Percentiles rank a stretch among this genome's conserved stretches.
These are phyloP conservation scores for Pleurotus tuber-regium DNA, from an alignment of 768 basidiomycete species.

Conservation along the genomic window DNA sequence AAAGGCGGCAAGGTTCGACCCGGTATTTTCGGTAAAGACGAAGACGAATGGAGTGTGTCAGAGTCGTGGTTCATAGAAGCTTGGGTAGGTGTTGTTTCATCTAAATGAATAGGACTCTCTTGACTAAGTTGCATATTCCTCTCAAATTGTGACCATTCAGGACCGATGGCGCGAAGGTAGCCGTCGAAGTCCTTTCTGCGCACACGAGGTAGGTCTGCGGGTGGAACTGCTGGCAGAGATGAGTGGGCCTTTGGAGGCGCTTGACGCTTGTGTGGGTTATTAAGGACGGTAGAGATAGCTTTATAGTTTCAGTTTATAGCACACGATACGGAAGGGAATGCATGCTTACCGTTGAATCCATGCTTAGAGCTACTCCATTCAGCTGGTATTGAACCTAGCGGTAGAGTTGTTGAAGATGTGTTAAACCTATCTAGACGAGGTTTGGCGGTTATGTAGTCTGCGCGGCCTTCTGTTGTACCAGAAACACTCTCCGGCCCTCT, in stretches of 20 bases:
- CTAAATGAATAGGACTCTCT: constrained; percentile 38
- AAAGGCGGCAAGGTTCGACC: constrained; percentile 63
- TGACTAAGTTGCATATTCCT: constrained; percentile 37
- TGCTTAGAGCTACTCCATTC: constrained; percentile 82
- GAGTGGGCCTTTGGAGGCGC: constrained; percentile 90
- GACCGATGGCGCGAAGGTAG: constrained; percentile 67
- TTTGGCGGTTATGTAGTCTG: constrained; percentile 58
- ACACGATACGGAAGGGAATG: background rate
- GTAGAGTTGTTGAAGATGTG: constrained; percentile 46
- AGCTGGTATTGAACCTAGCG: constrained; percentile 46
- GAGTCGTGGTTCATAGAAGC: constrained; percentile 18
- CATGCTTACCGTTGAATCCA: constrained; percentile 80
- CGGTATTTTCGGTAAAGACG: constrained; percentile 20
- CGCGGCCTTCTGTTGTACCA: constrained; percentile 63
- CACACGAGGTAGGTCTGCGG: constrained; percentile 78
- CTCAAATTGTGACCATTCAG: constrained; percentile 79
- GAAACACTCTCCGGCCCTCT: constrained; percentile 73
- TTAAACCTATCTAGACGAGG: constrained; percentile 49
- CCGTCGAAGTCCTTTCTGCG: constrained; percentile 81
- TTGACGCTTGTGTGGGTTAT: constrained; percentile 81
- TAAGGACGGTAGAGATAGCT: constrained; percentile 95
- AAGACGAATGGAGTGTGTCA: background rate
- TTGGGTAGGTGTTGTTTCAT: constrained; percentile 27
- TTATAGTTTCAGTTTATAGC: constrained; percentile 10
- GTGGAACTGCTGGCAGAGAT: constrained; percentile 64